These are phyloP conservation scores for Phialophora tarda DNA, from an alignment of 2,329 filamentous ascomycete genomes.

Conservation along the genomic window DNA sequence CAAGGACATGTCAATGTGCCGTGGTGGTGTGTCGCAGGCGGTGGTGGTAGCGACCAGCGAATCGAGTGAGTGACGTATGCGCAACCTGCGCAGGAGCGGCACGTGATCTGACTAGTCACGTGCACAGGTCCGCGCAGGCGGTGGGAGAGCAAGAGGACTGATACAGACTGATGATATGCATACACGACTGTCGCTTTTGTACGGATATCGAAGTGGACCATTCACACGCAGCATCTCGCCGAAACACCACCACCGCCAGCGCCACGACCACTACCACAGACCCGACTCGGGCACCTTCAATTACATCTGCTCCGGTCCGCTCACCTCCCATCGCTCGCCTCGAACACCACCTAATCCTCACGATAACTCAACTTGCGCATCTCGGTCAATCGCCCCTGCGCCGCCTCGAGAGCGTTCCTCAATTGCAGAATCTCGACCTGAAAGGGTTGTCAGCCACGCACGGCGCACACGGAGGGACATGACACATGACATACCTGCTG, in stretches of 20 bases:
- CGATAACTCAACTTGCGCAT: slow-evolving; percentile 98
- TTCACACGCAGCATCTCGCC: background rate
- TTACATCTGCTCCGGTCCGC: background rate
- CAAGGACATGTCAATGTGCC: background rate
- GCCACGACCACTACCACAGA: background rate
- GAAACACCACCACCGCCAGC: background rate
- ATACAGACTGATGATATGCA: background rate
- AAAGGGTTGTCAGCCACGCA: slow-evolving; percentile 13
- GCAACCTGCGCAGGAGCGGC: background rate
- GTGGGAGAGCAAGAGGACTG: too few species aligned
- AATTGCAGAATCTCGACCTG: slow-evolving; percentile 97
- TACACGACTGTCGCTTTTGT: background rate
- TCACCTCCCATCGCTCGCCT: too few species aligned
- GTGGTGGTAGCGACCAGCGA: background rate
- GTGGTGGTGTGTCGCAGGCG: background rate
- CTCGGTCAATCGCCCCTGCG: slow-evolving; percentile 84
- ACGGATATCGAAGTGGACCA: background rate
- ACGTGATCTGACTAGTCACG: background rate
- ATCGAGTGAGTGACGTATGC: slow-evolving; percentile 21
- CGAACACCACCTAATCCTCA: slow-evolving; percentile 61
- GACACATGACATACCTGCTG: slow-evolving; percentile 76
- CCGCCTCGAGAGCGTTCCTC: slow-evolving; percentile 81
- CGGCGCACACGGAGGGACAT: background rate
- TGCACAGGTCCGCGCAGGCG: background rate
- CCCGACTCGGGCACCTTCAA: background rate